These are phyloP conservation scores for Phyllostachys edulis DNA, from an alignment of 176 grass and related monocot species.

Conservation along the genomic window DNA sequence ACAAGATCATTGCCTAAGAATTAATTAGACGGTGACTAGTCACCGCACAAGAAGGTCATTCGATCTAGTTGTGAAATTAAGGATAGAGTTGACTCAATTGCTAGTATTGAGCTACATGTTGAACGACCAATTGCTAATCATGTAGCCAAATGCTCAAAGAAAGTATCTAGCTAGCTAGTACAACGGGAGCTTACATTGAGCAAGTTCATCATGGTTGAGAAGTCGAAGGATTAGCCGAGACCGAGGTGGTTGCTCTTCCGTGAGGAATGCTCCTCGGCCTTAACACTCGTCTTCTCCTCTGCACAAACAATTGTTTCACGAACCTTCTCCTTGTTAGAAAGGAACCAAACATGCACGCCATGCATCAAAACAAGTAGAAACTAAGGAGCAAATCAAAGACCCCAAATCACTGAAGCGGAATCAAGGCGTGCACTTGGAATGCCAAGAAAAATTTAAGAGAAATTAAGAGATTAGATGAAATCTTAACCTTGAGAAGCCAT, in stretches of 20 bases:
- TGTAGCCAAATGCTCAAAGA: not conserved
- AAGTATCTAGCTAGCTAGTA: too few relatives aligned
- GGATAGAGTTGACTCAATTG: too few relatives aligned
- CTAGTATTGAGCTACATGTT: not conserved
- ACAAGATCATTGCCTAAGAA: too few relatives aligned
- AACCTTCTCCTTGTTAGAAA: not conserved
- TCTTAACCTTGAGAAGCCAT: slow-evolving; percentile 35
- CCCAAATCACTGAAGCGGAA: too few relatives aligned
- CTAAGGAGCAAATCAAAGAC: too few relatives aligned
- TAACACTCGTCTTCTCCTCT: slow-evolving; percentile 57
- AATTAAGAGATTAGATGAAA: not conserved
- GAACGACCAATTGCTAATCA: not conserved
- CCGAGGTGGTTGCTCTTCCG: slow-evolving; percentile 10
- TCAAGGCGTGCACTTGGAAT: too few relatives aligned
- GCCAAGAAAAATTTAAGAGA: not conserved
- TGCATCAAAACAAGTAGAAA: too few relatives aligned
- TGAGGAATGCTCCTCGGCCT: slow-evolving; percentile 30
- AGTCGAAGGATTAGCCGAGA: slow-evolving; percentile 66
- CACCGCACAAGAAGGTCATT: too few relatives aligned
- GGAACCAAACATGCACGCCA: not conserved
- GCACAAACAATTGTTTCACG: not conserved
- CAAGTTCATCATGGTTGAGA: slow-evolving; percentile 72
- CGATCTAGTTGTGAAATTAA: too few relatives aligned
- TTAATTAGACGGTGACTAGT: too few relatives aligned
- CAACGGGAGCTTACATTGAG: slow-evolving; percentile 59